These are phyloP conservation scores for Cercophora samala DNA, from an alignment of 495 filamentous ascomycete species.

Conservation along the genomic window DNA sequence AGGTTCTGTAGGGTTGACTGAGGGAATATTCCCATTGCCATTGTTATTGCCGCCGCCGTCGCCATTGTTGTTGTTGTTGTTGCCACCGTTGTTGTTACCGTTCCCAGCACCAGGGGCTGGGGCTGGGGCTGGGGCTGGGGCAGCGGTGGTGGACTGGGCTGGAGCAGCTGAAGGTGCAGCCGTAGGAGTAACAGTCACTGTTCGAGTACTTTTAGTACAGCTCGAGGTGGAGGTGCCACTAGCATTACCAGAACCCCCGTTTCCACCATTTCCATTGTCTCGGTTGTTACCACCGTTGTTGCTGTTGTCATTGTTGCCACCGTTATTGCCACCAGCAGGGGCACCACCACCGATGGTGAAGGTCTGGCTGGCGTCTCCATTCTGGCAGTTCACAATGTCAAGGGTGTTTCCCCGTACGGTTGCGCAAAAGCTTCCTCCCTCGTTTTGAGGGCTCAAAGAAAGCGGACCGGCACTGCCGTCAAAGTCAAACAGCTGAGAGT, in stretches of 20 bases:
- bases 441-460: constrained; percentile 43
- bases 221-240: constrained; percentile 12
- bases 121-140: constrained; percentile 4
- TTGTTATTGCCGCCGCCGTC: constrained; percentile 4
- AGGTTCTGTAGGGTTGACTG: constrained; percentile 43
- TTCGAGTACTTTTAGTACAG: constrained; percentile 23
- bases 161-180: constrained; percentile 6
- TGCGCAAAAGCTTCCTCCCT: constrained; percentile 42
- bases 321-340: constrained; percentile 14
- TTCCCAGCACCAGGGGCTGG: not conserved
- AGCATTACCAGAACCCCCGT: not conserved
- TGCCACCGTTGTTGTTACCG: constrained; percentile 2
- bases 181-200: constrained; percentile 21
- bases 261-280: constrained; percentile 6
- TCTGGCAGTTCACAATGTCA: constrained; percentile 43
- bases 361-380: constrained; percentile 41
- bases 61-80: constrained; percentile 6
- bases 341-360: constrained; percentile 45
- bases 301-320: constrained; percentile 2
- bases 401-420: constrained; percentile 44
- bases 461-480: constrained; percentile 41
- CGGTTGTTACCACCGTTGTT: constrained; percentile 11
- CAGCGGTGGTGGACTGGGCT: constrained; percentile 13
- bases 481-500: constrained; percentile 50
- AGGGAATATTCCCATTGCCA: constrained; percentile 26